Conservation (phyloP, 2,329 filamentous ascomycete species). For the Ceratocystis albifundus region DNA sequence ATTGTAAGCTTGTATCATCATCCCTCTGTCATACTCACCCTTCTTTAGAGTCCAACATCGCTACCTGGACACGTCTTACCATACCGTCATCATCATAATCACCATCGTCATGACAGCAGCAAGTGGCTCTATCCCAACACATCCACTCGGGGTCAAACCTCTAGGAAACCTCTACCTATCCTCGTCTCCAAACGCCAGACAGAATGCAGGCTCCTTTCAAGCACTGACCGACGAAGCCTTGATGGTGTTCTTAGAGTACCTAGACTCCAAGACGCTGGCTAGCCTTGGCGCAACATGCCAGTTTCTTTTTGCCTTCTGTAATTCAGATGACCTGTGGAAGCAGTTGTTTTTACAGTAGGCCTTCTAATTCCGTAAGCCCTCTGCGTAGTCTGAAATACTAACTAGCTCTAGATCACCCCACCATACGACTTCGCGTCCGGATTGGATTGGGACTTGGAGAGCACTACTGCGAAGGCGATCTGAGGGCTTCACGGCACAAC, state of each 20-base stretch:
- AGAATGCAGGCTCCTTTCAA: slow-evolving; percentile 51
- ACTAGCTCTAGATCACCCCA: slow-evolving; percentile 26
- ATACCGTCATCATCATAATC: not conserved
- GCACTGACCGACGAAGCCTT: slow-evolving; percentile 71
- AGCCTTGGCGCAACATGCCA: slow-evolving; percentile 66
- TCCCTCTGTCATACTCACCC: not conserved
- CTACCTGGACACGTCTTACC: not conserved
- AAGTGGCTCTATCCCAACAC: slow-evolving; percentile 50
- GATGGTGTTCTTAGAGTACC: slow-evolving; percentile 59
- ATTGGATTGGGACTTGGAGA: slow-evolving; percentile 50
- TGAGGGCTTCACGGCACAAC: slow-evolving; percentile 32
- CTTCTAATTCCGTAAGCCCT: not conserved
- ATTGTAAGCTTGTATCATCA: not conserved
- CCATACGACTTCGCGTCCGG: not conserved
- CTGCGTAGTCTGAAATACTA: not conserved
- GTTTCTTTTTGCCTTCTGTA: slow-evolving; percentile 74
- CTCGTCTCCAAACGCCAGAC: slow-evolving; percentile 21
- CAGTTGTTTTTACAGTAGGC: slow-evolving; percentile 70
- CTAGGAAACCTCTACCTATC: slow-evolving; percentile 70
- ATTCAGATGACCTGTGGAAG: slow-evolving; percentile 83
- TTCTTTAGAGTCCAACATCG: too few relatives aligned
- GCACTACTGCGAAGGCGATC: slow-evolving; percentile 58
- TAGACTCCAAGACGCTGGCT: slow-evolving; percentile 53
- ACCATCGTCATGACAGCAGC: not conserved
- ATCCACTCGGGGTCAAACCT: slow-evolving; percentile 77